Evolutionary conservation across 257 asterid genomes (phyloP), one percentile per base, ranked within the genome.

Genomic region (Solanum lycopersicoides): DNA sequence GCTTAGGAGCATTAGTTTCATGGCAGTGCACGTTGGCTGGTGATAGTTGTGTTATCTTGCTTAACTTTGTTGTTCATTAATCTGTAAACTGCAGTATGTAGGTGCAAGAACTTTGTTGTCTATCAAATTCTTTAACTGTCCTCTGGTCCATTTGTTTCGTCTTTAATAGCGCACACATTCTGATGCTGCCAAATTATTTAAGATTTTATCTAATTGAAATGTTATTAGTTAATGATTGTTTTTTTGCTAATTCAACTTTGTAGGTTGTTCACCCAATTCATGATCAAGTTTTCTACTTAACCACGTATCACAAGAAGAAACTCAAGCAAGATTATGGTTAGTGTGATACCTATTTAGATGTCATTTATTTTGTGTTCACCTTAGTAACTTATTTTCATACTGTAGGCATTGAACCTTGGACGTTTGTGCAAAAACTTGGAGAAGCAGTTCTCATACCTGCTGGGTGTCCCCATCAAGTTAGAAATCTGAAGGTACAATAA

Each of bases 401-500:
- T 82, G 18, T 82, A 96, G 99, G 92, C 87, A 85, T 96, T 89
- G 98, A 96, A 88, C 94, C 99, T 2, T 95, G 99, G 99, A 96
- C 98, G 13, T 93, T 96, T 75, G 95, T 91, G 89, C 99, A 96
- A 75, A 91, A 93, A 84, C 93, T 95, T 85, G 99, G 99, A n/a
- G 98, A 96, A 82, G 98, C 99, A 5, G 96, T 95, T 88, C 89
- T 96, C 86, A 93, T 96, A 84, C 99, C 99, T 76, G 98, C 95
- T 50, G 98, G 98, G 25, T 95, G 98, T 90, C 98, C 98, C 12
- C 98, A 95, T 88, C 98, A 95, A 96, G 98, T 94, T 88, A 91
- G 99, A 85, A 95, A 96, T 88, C 87, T 93, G 82, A 93, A 93
- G 96, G 98, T 94, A 77, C 30, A 16, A 34, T 63, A 66, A 28